phyloP scores from a whole-genome alignment of 805 yeast genomes.

The Candida montana region DNA sequence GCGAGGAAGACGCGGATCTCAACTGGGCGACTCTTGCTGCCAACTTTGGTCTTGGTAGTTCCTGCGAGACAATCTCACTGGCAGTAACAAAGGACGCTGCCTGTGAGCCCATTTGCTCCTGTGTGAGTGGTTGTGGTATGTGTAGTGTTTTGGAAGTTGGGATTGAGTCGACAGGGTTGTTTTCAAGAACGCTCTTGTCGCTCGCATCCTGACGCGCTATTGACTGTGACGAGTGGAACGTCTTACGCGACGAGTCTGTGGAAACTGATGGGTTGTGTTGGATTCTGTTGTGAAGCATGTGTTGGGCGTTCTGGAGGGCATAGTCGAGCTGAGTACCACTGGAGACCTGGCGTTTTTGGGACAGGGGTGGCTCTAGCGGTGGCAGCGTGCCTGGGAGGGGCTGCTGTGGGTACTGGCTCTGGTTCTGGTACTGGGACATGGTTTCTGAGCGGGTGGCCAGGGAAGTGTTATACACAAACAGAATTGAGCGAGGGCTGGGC shows the following conservation, averaged over 20 bases:
- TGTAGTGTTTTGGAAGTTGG: constrained; percentile 2
- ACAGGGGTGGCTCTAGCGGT: not conserved
- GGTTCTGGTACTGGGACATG: not conserved
- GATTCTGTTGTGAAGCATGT: not conserved
- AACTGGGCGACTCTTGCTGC: not conserved
- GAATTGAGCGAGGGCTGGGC: not conserved
- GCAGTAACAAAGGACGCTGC: not conserved
- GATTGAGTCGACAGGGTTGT: constrained; percentile 7
- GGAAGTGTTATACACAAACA: not conserved
- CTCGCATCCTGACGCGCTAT: constrained; percentile 3
- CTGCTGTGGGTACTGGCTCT: not conserved
- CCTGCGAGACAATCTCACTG: not conserved
- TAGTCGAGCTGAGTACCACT: not conserved
- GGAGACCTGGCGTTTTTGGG: not conserved
- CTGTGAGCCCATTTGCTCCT: not conserved
- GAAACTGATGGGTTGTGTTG: constrained; percentile 4
- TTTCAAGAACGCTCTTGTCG: constrained; percentile 3
- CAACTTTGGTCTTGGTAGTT: constrained; percentile 1
- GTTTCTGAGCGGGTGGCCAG: not conserved
- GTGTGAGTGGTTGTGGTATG: not conserved
- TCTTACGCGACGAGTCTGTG: constrained; percentile 6
- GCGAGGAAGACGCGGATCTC: constrained; percentile 11
- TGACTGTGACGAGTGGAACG: constrained; percentile 7
- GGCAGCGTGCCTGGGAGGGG: not conserved
- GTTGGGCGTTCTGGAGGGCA: not conserved